These are phyloP conservation scores for Knoxia roxburghii DNA, from an alignment of 257 asterid genomes.

Conservation along the genomic window DNA sequence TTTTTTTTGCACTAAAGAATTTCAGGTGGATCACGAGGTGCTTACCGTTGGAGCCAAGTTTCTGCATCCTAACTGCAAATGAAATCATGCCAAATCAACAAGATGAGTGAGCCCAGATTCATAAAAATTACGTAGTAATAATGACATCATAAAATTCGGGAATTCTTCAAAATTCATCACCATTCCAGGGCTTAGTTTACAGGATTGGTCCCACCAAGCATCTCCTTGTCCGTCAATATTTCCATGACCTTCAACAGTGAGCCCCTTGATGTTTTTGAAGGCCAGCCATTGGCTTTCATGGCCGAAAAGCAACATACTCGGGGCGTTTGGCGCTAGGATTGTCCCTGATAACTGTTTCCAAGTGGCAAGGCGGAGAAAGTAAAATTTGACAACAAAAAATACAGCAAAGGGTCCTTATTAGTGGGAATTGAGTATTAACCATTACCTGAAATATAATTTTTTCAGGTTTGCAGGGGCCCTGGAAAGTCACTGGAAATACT, in stretches of 20 bases:
- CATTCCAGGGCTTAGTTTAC: slow-evolving; percentile 44
- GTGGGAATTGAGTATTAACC: too few species aligned
- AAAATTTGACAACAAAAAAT: too few species aligned
- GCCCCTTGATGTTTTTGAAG: slow-evolving; percentile 39
- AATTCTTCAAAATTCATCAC: slow-evolving; percentile 22
- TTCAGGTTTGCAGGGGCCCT: slow-evolving; percentile 52
- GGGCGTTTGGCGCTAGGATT: slow-evolving; percentile 48
- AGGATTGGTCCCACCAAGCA: slow-evolving; percentile 79
- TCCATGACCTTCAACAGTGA: slow-evolving; percentile 48
- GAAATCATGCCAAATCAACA: background rate
- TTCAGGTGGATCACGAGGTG: background rate
- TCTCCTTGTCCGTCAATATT: slow-evolving; percentile 50
- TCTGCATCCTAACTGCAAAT: slow-evolving; percentile 56
- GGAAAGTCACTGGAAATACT: slow-evolving; percentile 39
- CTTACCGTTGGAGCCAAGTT: slow-evolving; percentile 79
- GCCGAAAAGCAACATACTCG: slow-evolving; percentile 30
- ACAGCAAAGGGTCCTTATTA: too few species aligned
- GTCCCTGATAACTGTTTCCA: slow-evolving; percentile 46
- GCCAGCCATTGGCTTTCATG: slow-evolving; percentile 54
- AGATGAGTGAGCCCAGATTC: background rate
- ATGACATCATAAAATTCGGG: too few species aligned
- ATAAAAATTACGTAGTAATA: background rate
- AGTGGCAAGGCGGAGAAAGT: too few species aligned
- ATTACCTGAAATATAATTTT: slow-evolving; percentile 41
- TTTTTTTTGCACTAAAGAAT: background rate